These are phyloP conservation scores for Symbiodinium pilosum DNA, from an alignment of 73 alveolate species.

Conservation along the genomic window DNA sequence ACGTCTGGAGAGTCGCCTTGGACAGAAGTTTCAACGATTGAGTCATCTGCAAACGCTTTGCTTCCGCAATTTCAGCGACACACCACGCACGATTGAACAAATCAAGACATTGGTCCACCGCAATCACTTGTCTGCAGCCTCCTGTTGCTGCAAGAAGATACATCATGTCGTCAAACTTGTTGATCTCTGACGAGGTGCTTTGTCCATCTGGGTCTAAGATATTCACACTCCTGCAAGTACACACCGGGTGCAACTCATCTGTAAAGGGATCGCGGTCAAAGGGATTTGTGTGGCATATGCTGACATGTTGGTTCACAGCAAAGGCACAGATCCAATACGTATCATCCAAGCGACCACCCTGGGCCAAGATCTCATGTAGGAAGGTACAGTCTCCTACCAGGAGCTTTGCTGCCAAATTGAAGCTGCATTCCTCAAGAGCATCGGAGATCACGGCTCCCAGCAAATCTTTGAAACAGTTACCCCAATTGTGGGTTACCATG, in stretches of 20 bases:
- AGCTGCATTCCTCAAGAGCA: background rate
- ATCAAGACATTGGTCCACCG: too few relatives aligned
- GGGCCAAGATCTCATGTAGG: background rate
- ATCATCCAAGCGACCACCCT: background rate
- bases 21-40: too few relatives aligned
- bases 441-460: background rate
- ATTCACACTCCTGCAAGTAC: background rate
- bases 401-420: background rate
- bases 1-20: too few relatives aligned
- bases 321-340: slow-evolving; percentile 16
- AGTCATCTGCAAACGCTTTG: too few relatives aligned
- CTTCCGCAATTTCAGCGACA: too few relatives aligned
- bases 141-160: too few relatives aligned
- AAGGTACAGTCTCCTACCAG: background rate
- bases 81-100: too few relatives aligned
- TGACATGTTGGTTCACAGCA: slow-evolving; percentile 8
- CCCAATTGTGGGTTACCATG: too few relatives aligned
- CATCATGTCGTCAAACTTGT: too few relatives aligned
- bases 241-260: slow-evolving; percentile 7
- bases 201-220: slow-evolving; percentile 22
- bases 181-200: too few relatives aligned
- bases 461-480: background rate
- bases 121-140: too few relatives aligned
- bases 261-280: slow-evolving; percentile 3
- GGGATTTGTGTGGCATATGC: background rate